Base-by-base conservation (phyloP, 2,329 filamentous ascomycete genomes). In the Davidsoniella australis region DNA sequence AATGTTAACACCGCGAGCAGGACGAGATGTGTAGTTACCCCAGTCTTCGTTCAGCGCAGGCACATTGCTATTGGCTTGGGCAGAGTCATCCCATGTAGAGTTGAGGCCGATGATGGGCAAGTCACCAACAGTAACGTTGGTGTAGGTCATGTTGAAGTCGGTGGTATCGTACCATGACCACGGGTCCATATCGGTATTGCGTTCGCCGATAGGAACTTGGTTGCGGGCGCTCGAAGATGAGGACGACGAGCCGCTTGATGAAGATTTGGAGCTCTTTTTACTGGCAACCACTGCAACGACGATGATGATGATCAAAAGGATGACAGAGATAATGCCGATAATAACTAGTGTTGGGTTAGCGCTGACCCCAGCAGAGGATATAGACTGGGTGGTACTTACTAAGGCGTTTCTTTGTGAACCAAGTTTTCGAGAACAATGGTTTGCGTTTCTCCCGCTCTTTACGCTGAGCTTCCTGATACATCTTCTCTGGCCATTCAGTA, bases 71-170 rank as follows among this genome's bases (percentile, higher is more conserved):
- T 96, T 96, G 10, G 88, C 79, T 55, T 71, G 69, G 2, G 75
- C 69, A 20, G 80, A 83, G 64, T 98, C 88, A 61, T 96, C 82
- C 85, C 86, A 98, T 1, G 76, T 72, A 0, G 78, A 78, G 59
- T 84, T 82, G 20, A 98, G 72, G 0, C 91, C 91, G 79, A 96
- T 96, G 53, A 96, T 64, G 0, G 86, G 81, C n/a, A 98, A 71
- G 2, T 81, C 84, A 17, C 91, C 91, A 0, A 96, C 81, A 12
- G 78, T 87, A 45, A 78, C 74, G 53, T 81, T 77, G 0, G 91
- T 98, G 61, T 93, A 98, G 0, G 91, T 96, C 54, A 89, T 74
- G 61, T 98, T 98, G 68, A 96, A 94, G 58, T 88, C 86, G 0
- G 71, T 74, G 0, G 88, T 95, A 57, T 93, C 82, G 56, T 83